Conservation (phyloP, 352 stramenopile genomes). For the Phytophthora pini region DNA sequence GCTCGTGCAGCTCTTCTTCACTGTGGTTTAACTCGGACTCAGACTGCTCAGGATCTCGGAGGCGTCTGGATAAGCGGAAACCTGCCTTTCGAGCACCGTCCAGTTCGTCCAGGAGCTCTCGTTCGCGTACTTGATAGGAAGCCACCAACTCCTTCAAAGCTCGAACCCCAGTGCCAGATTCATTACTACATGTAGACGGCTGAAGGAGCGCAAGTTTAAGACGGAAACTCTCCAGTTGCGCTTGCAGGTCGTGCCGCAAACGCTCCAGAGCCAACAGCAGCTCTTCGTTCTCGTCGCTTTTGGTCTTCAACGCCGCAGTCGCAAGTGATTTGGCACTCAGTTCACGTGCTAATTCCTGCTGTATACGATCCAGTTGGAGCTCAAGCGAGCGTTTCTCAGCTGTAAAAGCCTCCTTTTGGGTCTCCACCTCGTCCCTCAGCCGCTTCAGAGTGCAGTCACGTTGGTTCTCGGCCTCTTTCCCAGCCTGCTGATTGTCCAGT, state of each 20-base stretch:
- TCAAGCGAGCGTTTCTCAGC: conserved; percentile 31
- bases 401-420: conserved; percentile 15
- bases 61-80: conserved; percentile 27
- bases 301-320: conserved; percentile 33
- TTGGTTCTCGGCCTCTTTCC: conserved; percentile 36
- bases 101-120: conserved; percentile 45
- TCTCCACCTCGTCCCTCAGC: conserved; percentile 23
- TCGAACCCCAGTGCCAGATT: conserved; percentile 1
- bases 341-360: conserved; percentile 27
- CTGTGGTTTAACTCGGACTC: background rate
- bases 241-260: conserved; percentile 48
- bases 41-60: conserved; percentile 13
- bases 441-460: conserved; percentile 14
- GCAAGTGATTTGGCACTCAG: conserved; percentile 40
- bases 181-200: background rate
- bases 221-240: conserved; percentile 51
- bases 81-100: conserved; percentile 22
- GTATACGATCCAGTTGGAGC: conserved; percentile 32
- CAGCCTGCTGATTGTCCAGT: conserved; percentile 47
- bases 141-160: conserved; percentile 40
- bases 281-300: conserved; percentile 56
- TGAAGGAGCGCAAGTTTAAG: conserved; percentile 46
- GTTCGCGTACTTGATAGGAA: conserved; percentile 54
- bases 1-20: background rate
- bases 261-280: conserved; percentile 49